phyloP scores from a whole-genome alignment of 2,329 filamentous ascomycete genomes.

The Cryoendolithus antarcticus region DNA sequence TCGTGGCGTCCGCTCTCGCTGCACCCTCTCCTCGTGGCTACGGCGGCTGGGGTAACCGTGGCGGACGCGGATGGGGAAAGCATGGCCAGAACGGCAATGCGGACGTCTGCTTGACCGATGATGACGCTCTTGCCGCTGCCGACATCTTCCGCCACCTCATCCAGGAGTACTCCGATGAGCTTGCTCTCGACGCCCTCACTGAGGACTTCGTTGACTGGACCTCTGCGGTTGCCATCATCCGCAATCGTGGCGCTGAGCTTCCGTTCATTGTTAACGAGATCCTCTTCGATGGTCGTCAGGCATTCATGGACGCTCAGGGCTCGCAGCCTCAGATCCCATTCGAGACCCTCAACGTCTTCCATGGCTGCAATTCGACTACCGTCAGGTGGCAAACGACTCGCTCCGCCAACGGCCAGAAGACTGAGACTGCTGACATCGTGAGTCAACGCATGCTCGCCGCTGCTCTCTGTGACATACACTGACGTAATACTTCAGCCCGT shows the following conservation, averaged over 20 bases:
- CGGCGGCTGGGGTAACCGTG: conserved; percentile 9
- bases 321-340: conserved; percentile 19
- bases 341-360: conserved; percentile 17
- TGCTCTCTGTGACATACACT: background rate
- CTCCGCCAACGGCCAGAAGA: conserved; percentile 15
- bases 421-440: conserved; percentile 16
- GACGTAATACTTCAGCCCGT: conserved; percentile 10
- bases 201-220: conserved; percentile 21
- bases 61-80: conserved; percentile 5
- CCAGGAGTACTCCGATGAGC: conserved; percentile 18
- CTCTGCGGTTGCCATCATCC: conserved; percentile 20
- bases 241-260: conserved; percentile 15
- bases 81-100: conserved; percentile 7
- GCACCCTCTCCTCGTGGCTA: conserved; percentile 11
- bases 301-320: conserved; percentile 19
- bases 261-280: conserved; percentile 14
- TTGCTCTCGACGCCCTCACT: conserved; percentile 17
- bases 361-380: conserved; percentile 16
- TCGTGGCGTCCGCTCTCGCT: conserved; percentile 10
- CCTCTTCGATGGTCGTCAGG: conserved; percentile 14
- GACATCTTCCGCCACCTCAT: conserved; percentile 20
- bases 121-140: conserved; percentile 14
- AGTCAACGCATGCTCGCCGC: conserved; percentile 6
- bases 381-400: conserved; percentile 17
- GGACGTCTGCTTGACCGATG: conserved; percentile 12